Base-by-base conservation (phyloP, 495 filamentous ascomycete genomes). In the Hyaloscypha bicolor region DNA sequence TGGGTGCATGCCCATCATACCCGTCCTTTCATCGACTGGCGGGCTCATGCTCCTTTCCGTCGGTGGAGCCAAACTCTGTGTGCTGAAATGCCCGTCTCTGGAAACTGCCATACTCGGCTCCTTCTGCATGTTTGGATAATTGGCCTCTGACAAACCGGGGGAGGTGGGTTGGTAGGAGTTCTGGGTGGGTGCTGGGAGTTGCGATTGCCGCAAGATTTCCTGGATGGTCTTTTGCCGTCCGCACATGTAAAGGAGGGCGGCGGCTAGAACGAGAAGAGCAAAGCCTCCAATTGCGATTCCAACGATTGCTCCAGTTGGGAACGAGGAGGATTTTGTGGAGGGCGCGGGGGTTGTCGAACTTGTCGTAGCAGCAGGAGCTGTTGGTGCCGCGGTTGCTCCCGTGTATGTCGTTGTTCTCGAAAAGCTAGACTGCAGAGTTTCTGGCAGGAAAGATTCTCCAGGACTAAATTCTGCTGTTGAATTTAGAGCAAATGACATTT, bases 281-380 rank as follows among this genome's bases (percentile, higher is more conserved):
- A 74, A 72, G 0, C 69, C 75, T 29, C 82, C 82, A 19, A 86
- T 81, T 19, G 78, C 78, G 22, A 83, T 83, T 1, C 82, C 83
- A 1, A 77, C 80, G 30, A 85, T 86, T 3, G 77, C 77, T 0
- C 82, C 83, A 4, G 72, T 42, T 32, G n/a, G 60, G 37, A 52
- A 21, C 55, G 48, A 30, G 2, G 25, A 25, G 11, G 56, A 52
- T 55, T 65, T 39, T 62, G 66, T 62, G 19, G 29, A 9, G 22
- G 56, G 25, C 31, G 25, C 25, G 25, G 71, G 45, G 11, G 25
- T 39, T 2, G 73, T 16, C 5, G 69, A 16, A 22, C 52, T 29
- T 16, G 68, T 53, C 16, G 69, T 14, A 11, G 71, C 65, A 12
- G 76, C 65, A 19, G 67, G 56, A 29, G 22, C 39, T 33, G 69